Base-by-base conservation (phyloP, 2,329 filamentous ascomycete species). In the Thelonectria olida region DNA sequence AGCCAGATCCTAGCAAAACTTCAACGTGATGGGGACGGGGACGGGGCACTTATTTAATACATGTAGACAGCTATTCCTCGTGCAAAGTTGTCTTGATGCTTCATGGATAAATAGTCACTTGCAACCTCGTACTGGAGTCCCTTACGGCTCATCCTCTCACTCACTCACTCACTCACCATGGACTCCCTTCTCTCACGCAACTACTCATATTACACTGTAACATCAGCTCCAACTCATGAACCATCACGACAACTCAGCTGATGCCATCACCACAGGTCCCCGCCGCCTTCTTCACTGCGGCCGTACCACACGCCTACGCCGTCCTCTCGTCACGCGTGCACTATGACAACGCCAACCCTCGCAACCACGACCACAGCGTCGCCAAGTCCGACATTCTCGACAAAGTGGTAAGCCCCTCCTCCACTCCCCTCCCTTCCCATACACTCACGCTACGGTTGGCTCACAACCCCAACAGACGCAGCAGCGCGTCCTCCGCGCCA, bases 401-500 rank as follows among this genome's bases (percentile, higher is more conserved):
- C 53, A 74, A 74, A 47, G 45, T 65, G 31, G 76, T 74, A 45
- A 68, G 63, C 6, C 27, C 22, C 36, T 22, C 31, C 5, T 25
- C 9, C 15, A 7, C n/a, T 27, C 22, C 15, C 25, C 22, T 36
- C 19, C 3, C n/a, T 27, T 17, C 41, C 20, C 39, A 31, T 31
- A 9, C n/a, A 47, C 28, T 20, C 23, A 54, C 27, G 15, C 13
- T 31, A 7, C 22, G n/a, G n/a, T n/a, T n/a, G n/a, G n/a, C n/a
- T n/a, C n/a, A n/a, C n/a, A n/a, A n/a, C 25, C 13, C 20, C 19
- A 41, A 3, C 63, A 85, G 72, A 80, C 78, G 23, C 85, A 89
- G 70, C 87, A 86, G 70, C 80, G 80, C 54, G 78, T 84, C 27
- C 72, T 87, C 41, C 82, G 85, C 50, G 79, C 82, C 25, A 82